Base-by-base conservation (phyloP, 306 rosid species). In the Sophora flavescens region DNA sequence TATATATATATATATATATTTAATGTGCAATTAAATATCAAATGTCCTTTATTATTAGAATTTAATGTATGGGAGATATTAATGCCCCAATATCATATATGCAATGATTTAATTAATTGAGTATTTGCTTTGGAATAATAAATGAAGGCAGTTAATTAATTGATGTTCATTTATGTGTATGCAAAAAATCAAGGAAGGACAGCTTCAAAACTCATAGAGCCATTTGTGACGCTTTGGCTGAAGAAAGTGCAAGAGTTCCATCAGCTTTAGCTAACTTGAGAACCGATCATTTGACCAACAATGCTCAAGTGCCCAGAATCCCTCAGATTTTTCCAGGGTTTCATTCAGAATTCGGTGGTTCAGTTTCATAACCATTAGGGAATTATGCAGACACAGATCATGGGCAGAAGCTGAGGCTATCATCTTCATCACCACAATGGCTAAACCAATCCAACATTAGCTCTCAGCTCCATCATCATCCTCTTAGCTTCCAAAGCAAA, bases 201-300 rank as follows among this genome's bases (percentile, higher is more conserved):
- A 90, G 98, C 84, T 93, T 88, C 86, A 78, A 90, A 17, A 93
- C 97, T 5, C 98, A 93, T 71, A 83, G 94, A 82, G 97, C 98
- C 22, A 91, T 93, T 68, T 93, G 98, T 77, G 93, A 90, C 33
- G 89, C 91, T 9, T 86, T 93, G 77, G 89, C 85, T 1, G 96
- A 91, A 61, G 88, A 91, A 80, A 86, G 54, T 67, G 76, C 79
- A 28, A 87, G 96, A 50, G 66, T 83, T 50, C 76, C 87, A 12
- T 32, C 67, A 10, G 50, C 78, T 3, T 68, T 79, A 56, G 68
- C 85, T 4, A 90, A 64, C 78, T 83, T 84, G 28, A 84, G 69
- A 38, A 82, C 17, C 68, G 75, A 73, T 8, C 35, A 66, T 52
- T 10, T 72, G 53, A 83, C 80, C 38, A 83, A 64, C 16, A 67